These are phyloP conservation scores for Diaporthe citriasiana DNA, from an alignment of 2,329 filamentous ascomycete genomes.

Conservation along the genomic window DNA sequence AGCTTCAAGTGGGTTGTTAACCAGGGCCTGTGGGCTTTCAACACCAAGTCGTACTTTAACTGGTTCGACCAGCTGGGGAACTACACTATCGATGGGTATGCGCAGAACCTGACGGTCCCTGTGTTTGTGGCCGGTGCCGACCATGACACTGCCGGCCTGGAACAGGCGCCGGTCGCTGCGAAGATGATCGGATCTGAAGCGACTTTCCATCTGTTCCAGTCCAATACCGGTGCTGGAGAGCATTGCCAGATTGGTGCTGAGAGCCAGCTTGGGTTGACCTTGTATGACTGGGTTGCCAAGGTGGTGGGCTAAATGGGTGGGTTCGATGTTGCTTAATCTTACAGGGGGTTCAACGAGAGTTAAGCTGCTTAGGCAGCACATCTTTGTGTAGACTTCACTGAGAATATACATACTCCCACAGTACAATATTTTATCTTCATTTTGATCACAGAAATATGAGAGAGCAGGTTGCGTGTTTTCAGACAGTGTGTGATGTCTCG, in stretches of 20 bases:
- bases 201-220: constrained; percentile 12
- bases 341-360: not conserved
- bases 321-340: no score
- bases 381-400: not conserved
- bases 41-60: constrained; percentile 48
- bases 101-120: constrained; percentile 43
- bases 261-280: constrained; percentile 2
- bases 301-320: not conserved
- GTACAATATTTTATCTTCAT: not conserved
- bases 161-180: constrained; percentile 42
- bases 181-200: not conserved
- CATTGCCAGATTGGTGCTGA: constrained; percentile 17
- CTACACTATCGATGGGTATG: constrained; percentile 42
- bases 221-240: not conserved
- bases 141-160: constrained; percentile 42
- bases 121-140: constrained; percentile 46
- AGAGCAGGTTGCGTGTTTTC: not conserved
- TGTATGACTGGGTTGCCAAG: constrained; percentile 25
- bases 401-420: not conserved
- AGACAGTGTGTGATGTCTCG: no score
- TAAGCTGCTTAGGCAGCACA: not conserved
- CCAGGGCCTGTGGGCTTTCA: constrained; percentile 54
- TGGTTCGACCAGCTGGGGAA: constrained; percentile 43
- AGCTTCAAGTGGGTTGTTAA: constrained; percentile 50
- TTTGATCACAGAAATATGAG: not conserved